Evolutionary conservation across 768 basidiomycete genomes (phyloP).

Genomic region (Amanita rubescens): DNA sequence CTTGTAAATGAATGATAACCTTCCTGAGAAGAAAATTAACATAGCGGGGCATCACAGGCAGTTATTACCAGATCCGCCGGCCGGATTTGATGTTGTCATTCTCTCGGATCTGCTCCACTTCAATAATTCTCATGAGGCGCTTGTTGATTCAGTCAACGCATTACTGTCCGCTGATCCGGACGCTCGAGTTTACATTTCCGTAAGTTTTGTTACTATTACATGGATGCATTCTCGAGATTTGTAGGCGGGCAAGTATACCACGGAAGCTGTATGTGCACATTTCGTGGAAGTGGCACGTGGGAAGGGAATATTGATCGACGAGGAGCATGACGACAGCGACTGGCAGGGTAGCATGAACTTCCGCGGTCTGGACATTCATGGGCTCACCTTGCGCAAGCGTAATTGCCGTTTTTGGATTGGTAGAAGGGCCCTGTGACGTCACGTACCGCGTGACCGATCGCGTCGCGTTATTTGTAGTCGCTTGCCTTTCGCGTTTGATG

Average conservation of each 20-base stretch:
- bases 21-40: neutral
- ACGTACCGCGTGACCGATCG: conserved; percentile 6
- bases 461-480: conserved; percentile 11
- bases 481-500: neutral
- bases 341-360: conserved; percentile 47
- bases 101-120: conserved; percentile 73
- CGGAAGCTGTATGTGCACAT: conserved; percentile 38
- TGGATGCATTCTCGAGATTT: neutral
- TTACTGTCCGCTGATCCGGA: conserved; percentile 37
- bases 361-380: conserved; percentile 37
- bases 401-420: conserved; percentile 64
- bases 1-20: conserved; percentile 31
- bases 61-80: conserved; percentile 12
- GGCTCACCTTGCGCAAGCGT: conserved; percentile 43
- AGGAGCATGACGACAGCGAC: conserved; percentile 27
- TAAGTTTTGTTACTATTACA: conserved; percentile 13
- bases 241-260: conserved; percentile 59
- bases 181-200: conserved; percentile 50
- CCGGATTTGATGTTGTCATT: conserved; percentile 52
- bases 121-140: conserved; percentile 46
- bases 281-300: conserved; percentile 37
- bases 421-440: conserved; percentile 27
- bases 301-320: conserved; percentile 42
- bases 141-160: conserved; percentile 41
- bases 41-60: conserved; percentile 10